These are phyloP conservation scores for Alectoria sarmentosa DNA, from an alignment of 495 filamentous ascomycete species.

Conservation along the genomic window DNA sequence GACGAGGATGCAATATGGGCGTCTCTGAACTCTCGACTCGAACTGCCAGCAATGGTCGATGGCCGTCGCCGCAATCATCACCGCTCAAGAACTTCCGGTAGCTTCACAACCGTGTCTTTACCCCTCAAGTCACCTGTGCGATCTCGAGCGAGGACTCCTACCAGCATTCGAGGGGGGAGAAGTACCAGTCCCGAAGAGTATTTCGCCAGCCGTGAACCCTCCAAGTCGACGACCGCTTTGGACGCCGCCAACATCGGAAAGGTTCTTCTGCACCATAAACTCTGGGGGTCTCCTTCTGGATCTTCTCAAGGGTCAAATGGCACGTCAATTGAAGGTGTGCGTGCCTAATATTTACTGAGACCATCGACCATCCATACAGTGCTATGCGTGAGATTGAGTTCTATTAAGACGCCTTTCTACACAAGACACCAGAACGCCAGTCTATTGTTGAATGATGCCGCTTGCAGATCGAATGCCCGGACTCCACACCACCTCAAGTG, in stretches of 20 bases:
- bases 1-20: slow-evolving; percentile 64
- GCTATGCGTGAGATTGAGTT: neutral
- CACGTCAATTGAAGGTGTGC: neutral
- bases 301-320: slow-evolving; percentile 19
- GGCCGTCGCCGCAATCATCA: slow-evolving; percentile 21
- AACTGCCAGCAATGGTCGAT: slow-evolving; percentile 43
- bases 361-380: neutral
- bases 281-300: slow-evolving; percentile 15
- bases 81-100: slow-evolving; percentile 25
- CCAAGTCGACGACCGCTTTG: slow-evolving; percentile 22
- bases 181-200: slow-evolving; percentile 21
- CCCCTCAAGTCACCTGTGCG: slow-evolving; percentile 9
- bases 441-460: neutral
- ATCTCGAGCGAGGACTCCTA: slow-evolving; percentile 16
- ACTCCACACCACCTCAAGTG: neutral
- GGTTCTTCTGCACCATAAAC: slow-evolving; percentile 16
- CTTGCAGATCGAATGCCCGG: neutral
- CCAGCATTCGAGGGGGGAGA: neutral
- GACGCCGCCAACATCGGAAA: slow-evolving; percentile 23
- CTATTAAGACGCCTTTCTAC: neutral
- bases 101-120: slow-evolving; percentile 11
- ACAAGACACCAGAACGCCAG: neutral
- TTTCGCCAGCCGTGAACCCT: slow-evolving; percentile 14
- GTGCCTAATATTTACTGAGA: neutral
- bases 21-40: slow-evolving; percentile 63